Base-by-base conservation (phyloP, 2,329 filamentous ascomycete species). In the Pseudogymnoascus sp. region DNA sequence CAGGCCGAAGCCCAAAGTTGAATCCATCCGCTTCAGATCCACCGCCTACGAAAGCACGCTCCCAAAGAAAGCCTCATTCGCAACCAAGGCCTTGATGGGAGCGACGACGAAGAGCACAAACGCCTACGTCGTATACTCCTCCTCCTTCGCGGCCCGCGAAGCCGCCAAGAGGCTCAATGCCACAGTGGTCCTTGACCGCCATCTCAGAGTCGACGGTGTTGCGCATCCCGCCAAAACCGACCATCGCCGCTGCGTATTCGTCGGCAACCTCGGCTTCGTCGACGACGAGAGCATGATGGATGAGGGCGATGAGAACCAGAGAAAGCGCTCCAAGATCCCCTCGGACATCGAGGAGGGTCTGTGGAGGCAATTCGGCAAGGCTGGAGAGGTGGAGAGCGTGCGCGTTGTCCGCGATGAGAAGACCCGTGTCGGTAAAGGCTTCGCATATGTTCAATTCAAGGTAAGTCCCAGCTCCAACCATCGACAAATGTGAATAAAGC, bases 371-470 rank as follows among this genome's bases (percentile, higher is more conserved):
- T 96, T 96, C 71, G 78, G 82, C 65, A 85, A 89, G 73, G 87
- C 83, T 65, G 93, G 93, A 68, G 89, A 84, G 67, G 90, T 99
- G 11, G 93, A 99, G 77, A 96, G 88, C 72, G 96, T 99, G 37
- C 89, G 95, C 36, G 92, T 99, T 18, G 85, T 97, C 60, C 87
- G 95, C 63, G 95, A 99, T 72, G 82, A 90, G 66, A 88, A 89
- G 68, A 99, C 96, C 6, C 86, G 96, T 60, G 91, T 99, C 31
- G 92, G 95, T 71, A 99, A 99, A 75, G 95, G 95, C 3, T 91
- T 99, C 72, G 96, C 96, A 66, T 99, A 99, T 72, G 93, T 99
- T 14, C 95, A 99, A 73, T 99, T 99, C 77, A 85, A 88, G 72
- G 85, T 87, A 70, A 78, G 79, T 75, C 49, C 36, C 60, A 3